Conservation (phyloP, 169 alveolate species). For the Cryptosporidium ubiquitum region DNA sequence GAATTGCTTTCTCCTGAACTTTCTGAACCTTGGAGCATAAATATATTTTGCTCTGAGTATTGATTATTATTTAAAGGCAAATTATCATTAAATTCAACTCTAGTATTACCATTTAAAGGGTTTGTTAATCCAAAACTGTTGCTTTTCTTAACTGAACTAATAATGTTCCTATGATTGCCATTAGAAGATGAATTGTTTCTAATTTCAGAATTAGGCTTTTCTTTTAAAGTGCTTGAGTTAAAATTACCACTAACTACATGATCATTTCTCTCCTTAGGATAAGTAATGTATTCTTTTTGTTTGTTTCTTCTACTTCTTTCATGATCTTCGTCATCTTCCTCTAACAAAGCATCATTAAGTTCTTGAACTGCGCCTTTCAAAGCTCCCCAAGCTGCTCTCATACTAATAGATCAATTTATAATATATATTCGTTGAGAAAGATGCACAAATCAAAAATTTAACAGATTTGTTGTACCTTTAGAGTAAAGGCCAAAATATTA, state of each 20-base stretch:
- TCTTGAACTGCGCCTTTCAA: constrained; percentile 72
- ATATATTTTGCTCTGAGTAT: not conserved
- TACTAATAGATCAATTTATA: not conserved
- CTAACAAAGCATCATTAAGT: constrained; percentile 57
- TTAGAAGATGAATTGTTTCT: not conserved
- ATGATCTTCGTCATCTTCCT: constrained; percentile 40
- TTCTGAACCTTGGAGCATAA: constrained; percentile 18
- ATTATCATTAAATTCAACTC: not conserved
- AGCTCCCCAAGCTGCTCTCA: constrained; percentile 76
- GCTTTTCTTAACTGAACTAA: not conserved
- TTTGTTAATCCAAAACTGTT: not conserved
- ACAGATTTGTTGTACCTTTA: not conserved
- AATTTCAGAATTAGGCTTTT: not conserved
- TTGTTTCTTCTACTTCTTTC: not conserved
- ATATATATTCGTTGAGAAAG: not conserved
- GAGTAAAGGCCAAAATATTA: not conserved
- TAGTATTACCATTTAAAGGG: not conserved
- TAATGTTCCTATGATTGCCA: not conserved
- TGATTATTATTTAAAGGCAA: not conserved
- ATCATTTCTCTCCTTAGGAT: not conserved
- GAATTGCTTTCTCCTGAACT: not conserved
- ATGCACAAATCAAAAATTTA: not conserved
- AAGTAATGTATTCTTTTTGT: not conserved
- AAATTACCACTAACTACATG: not conserved
- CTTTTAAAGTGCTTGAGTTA: not conserved